Percentiles rank a stretch among this genome's conserved stretches.
These are phyloP conservation scores for Citrus maxima DNA, from an alignment of 345 rosid genomes.

Conservation along the genomic window DNA sequence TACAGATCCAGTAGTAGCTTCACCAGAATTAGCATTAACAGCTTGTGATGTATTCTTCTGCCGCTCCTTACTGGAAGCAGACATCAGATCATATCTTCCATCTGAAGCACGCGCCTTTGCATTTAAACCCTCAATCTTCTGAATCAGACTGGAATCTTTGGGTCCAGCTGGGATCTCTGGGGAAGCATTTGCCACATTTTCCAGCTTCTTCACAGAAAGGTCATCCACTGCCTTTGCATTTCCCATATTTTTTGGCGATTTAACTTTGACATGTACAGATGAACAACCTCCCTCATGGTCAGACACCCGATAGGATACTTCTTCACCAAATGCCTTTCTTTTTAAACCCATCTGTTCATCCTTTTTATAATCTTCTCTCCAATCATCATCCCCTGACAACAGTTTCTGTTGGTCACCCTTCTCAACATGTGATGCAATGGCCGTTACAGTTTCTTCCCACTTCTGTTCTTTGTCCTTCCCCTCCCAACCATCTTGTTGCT, in stretches of 20 bases:
- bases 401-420: slow-evolving; percentile 37
- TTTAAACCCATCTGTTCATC: slow-evolving; percentile 32
- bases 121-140: slow-evolving; percentile 87
- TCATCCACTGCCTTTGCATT: slow-evolving; percentile 33
- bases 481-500: slow-evolving; percentile 68
- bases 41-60: slow-evolving; percentile 40
- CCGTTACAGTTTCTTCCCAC: slow-evolving; percentile 37
- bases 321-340: slow-evolving; percentile 27
- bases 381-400: slow-evolving; percentile 42
- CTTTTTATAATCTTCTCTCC: slow-evolving; percentile 38
- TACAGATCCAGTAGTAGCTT: slow-evolving; percentile 32
- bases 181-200: slow-evolving; percentile 15
- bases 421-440: slow-evolving; percentile 32
- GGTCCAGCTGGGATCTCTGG: slow-evolving; percentile 31
- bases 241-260: slow-evolving; percentile 28
- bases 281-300: slow-evolving; percentile 28
- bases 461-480: slow-evolving; percentile 49
- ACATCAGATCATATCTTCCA: slow-evolving; percentile 40
- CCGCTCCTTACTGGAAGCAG: slow-evolving; percentile 36
- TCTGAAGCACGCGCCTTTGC: slow-evolving; percentile 66
- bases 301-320: slow-evolving; percentile 26
- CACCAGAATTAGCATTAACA: slow-evolving; percentile 34
- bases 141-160: slow-evolving; percentile 64
- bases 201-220: slow-evolving; percentile 29
- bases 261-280: slow-evolving; percentile 26